Evolutionary conservation across 2,329 filamentous ascomycete species (phyloP).

Genomic region (Penicillium sp.): DNA sequence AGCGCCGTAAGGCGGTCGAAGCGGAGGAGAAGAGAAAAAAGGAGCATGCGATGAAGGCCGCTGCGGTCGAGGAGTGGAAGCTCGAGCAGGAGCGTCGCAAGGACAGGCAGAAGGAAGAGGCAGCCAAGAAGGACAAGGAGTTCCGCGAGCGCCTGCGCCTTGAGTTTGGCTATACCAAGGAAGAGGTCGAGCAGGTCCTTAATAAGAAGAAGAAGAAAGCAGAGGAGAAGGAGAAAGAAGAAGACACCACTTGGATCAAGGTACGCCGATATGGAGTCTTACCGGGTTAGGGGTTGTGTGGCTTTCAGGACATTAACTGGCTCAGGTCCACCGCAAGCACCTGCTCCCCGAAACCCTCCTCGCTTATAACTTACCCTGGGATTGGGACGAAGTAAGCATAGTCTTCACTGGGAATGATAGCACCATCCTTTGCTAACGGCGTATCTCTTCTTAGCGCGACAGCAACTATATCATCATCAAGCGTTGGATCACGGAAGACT

Average conservation of each 20-base stretch:
- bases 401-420: neutral
- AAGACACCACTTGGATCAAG: constrained; percentile 48
- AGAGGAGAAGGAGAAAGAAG: constrained; percentile 25
- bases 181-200: constrained; percentile 46
- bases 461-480: constrained; percentile 73
- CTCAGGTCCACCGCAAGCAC: constrained; percentile 49
- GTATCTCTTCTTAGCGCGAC: constrained; percentile 48
- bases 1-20: constrained; percentile 25
- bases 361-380: constrained; percentile 50
- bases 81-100: constrained; percentile 49
- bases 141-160: constrained; percentile 40
- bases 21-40: constrained; percentile 40
- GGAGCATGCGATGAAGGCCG: constrained; percentile 49
- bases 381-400: constrained; percentile 48
- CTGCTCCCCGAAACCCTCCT: constrained; percentile 50
- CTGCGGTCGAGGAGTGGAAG: constrained; percentile 19
- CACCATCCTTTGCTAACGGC: neutral
- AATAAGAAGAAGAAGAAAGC: constrained; percentile 39
- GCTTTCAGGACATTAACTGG: constrained; percentile 4
- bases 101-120: constrained; percentile 36
- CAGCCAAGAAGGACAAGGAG: constrained; percentile 28
- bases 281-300: neutral
- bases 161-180: constrained; percentile 45
- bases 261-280: constrained; percentile 25
- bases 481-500: constrained; percentile 69